Conservation (phyloP, 495 filamentous ascomycete genomes). For the Geopyxis carbonaria region DNA sequence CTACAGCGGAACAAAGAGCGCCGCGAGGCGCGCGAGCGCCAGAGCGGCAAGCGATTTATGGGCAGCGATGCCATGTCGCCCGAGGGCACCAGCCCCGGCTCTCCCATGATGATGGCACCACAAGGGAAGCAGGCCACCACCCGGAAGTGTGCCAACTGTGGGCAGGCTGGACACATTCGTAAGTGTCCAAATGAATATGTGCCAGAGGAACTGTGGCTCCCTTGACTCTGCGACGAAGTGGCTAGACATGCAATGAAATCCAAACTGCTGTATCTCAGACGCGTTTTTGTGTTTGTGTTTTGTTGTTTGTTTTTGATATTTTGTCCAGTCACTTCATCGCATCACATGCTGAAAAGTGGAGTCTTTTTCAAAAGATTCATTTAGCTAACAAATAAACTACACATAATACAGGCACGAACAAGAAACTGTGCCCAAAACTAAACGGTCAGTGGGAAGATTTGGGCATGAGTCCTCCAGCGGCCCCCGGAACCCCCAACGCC, state of each 20-base stretch:
- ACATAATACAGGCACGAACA: conserved; percentile 23
- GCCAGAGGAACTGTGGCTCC: no score
- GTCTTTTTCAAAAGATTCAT: no score
- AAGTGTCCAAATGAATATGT: no score
- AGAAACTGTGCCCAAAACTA: conserved; percentile 24
- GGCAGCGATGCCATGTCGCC: conserved; percentile 37
- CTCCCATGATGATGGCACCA: conserved; percentile 25
- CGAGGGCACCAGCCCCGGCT: conserved; percentile 25
- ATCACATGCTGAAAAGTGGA: no score
- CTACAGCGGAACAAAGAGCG: conserved; percentile 83
- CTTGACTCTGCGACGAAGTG: no score
- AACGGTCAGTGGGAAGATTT: conserved; percentile 23
- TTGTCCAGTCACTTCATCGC: no score
- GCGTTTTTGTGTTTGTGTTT: no score
- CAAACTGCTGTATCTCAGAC: no score
- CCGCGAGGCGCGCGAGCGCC: conserved; percentile 75
- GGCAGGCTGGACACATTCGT: conserved; percentile 75
- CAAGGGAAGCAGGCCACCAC: conserved; percentile 44
- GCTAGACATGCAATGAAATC: no score
- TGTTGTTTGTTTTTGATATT: no score
- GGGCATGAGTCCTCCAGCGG: conserved; percentile 22
- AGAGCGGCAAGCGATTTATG: conserved; percentile 26
- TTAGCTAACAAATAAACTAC: no score
- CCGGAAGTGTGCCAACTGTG: conserved; percentile 93
- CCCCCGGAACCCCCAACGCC: conserved; percentile 14